phyloP scores from a whole-genome alignment of 306 rosid species.

The Castanospermum australe region DNA sequence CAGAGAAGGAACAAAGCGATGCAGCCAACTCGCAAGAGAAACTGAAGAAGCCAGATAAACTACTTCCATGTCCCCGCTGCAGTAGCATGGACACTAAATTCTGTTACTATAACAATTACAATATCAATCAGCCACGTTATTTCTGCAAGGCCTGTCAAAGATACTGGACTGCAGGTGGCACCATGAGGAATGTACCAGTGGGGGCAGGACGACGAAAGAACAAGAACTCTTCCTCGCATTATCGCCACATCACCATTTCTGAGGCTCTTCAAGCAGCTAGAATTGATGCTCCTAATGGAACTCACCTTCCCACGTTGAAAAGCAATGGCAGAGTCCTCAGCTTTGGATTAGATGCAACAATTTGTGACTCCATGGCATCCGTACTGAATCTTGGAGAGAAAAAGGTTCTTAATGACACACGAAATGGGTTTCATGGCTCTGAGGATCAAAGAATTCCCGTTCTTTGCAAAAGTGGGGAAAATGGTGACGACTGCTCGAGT shows the following conservation, averaged over 20 bases:
- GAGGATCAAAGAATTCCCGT: constrained; percentile 36
- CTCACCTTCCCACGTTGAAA: constrained; percentile 38
- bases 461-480: constrained; percentile 47
- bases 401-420: constrained; percentile 47
- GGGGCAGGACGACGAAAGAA: constrained; percentile 93
- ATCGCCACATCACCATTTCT: constrained; percentile 62
- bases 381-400: constrained; percentile 49
- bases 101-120: constrained; percentile 93
- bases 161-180: constrained; percentile 96
- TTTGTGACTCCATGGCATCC: constrained; percentile 66
- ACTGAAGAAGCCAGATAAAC: constrained; percentile 87
- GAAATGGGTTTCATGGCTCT: constrained; percentile 44
- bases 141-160: constrained; percentile 96
- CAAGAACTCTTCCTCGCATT: constrained; percentile 69
- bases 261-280: constrained; percentile 80
- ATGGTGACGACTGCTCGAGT: constrained; percentile 58
- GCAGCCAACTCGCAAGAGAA: constrained; percentile 54
- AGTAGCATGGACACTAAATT: constrained; percentile 94
- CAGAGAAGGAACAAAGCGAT: constrained; percentile 54
- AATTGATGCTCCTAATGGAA: constrained; percentile 54
- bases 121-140: constrained; percentile 85
- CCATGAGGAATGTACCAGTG: constrained; percentile 92
- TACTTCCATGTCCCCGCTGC: constrained; percentile 91
- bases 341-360: constrained; percentile 60
- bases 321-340: constrained; percentile 70